These are phyloP conservation scores for Priceomyces haplophilus DNA, from an alignment of 805 yeast genomes.

Conservation along the genomic window DNA sequence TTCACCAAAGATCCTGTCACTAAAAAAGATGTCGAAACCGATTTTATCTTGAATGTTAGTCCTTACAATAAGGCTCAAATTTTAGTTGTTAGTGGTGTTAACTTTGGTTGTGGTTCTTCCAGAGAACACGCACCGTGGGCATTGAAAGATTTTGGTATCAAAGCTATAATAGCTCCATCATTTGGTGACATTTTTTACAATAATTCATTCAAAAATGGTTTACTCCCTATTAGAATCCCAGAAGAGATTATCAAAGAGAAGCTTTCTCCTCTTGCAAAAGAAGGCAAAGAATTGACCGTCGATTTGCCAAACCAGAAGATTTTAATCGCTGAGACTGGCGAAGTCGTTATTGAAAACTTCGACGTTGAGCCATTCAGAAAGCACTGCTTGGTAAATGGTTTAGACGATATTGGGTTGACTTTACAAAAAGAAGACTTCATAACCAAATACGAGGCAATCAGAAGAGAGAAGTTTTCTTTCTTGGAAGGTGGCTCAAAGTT, in stretches of 20 bases:
- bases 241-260: constrained; percentile 69
- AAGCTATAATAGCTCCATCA: constrained; percentile 94
- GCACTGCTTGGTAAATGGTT: constrained; percentile 90
- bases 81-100: constrained; percentile 89
- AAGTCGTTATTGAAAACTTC: constrained; percentile 72
- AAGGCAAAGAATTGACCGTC: constrained; percentile 67
- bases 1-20: constrained; percentile 57
- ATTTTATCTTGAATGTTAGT: constrained; percentile 80
- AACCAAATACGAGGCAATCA: constrained; percentile 64
- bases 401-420: constrained; percentile 96
- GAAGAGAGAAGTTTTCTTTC: constrained; percentile 83
- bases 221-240: constrained; percentile 88
- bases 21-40: constrained; percentile 80
- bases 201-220: constrained; percentile 94
- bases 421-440: constrained; percentile 83
- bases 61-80: constrained; percentile 82
- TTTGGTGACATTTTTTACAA: constrained; percentile 98
- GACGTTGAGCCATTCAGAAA: constrained; percentile 91
- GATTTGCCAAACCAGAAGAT: constrained; percentile 89
- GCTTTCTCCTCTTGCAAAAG: constrained; percentile 75
- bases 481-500: constrained; percentile 83
- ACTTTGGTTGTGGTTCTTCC: constrained; percentile 98
- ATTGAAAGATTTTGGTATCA: constrained; percentile 93
- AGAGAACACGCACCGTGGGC: constrained; percentile 99
- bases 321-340: constrained; percentile 55